Conservation (phyloP, 1,284 basidiomycete species). For the Papiliotrema flavescens region DNA sequence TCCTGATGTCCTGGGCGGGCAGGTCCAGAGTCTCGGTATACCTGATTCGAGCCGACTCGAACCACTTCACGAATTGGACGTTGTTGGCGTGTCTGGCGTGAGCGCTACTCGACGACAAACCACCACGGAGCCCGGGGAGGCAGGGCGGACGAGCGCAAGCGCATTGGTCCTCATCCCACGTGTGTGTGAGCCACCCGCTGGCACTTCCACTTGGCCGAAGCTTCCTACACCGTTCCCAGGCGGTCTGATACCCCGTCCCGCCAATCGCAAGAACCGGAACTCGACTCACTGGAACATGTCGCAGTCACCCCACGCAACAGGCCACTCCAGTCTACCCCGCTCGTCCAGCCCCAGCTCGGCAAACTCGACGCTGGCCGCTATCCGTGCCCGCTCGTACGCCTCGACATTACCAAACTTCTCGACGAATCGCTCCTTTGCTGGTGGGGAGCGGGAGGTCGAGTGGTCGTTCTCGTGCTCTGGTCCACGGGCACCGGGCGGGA, state of each 20-base stretch:
- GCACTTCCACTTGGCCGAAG: too few relatives aligned
- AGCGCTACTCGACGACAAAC: not conserved
- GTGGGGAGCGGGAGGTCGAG: conserved; percentile 20
- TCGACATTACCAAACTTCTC: conserved; percentile 1
- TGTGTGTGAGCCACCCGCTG: too few relatives aligned
- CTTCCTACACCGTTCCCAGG: too few relatives aligned
- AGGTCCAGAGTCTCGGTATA: conserved; percentile 34
- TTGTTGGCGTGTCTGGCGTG: conserved; percentile 44
- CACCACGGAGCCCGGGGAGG: not conserved
- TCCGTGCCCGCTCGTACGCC: conserved; percentile 2
- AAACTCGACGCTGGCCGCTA: conserved; percentile 13
- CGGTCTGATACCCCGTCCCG: too few relatives aligned
- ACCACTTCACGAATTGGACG: conserved; percentile 41
- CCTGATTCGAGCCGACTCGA: conserved; percentile 40
- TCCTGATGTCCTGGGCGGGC: conserved; percentile 16
- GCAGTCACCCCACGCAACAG: conserved; percentile 46
- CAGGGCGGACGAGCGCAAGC: not conserved
- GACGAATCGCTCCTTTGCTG: not conserved
- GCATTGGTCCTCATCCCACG: too few relatives aligned
- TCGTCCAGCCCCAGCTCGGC: conserved; percentile 31
- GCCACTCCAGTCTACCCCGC: conserved; percentile 38
- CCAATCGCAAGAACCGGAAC: not conserved
- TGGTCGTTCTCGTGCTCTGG: conserved; percentile 42
- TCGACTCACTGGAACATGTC: conserved; percentile 45
- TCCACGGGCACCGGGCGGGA: conserved; percentile 35